These are phyloP conservation scores for Tetracentron sinense DNA, from an alignment of 164 flowering plant species.

Conservation along the genomic window DNA sequence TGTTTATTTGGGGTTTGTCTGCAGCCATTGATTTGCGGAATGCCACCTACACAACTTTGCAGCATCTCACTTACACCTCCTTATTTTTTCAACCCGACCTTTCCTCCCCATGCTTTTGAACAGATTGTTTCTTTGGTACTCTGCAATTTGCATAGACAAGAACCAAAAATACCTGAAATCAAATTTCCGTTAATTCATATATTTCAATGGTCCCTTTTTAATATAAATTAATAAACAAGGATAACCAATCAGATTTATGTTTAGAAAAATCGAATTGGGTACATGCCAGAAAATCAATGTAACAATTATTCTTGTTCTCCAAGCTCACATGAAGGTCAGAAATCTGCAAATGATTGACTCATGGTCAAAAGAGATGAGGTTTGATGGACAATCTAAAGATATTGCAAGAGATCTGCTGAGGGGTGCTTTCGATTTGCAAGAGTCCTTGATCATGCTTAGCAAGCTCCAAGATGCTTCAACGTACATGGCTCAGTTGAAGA, in stretches of 20 bases:
- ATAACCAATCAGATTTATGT: background rate
- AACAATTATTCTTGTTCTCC: constrained; percentile 7
- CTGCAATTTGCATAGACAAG: constrained; percentile 8
- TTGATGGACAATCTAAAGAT: constrained; percentile 39
- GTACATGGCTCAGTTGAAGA: constrained; percentile 38
- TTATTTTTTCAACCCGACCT: too few species aligned
- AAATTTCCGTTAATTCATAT: background rate
- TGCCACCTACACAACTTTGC: too few species aligned
- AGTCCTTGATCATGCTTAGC: constrained; percentile 64
- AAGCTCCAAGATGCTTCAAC: constrained; percentile 67
- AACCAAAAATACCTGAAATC: background rate
- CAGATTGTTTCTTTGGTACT: background rate
- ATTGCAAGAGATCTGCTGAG: constrained; percentile 62
- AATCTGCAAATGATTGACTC: constrained; percentile 35
- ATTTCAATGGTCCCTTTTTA: background rate
- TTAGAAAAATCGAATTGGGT: background rate
- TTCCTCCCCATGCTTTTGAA: background rate
- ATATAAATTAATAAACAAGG: background rate
- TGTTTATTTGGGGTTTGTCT: too few species aligned
- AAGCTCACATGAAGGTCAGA: constrained; percentile 11
- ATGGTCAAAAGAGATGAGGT: constrained; percentile 46
- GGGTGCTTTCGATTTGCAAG: constrained; percentile 85
- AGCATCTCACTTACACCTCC: too few species aligned
- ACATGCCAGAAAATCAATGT: constrained; percentile 7
- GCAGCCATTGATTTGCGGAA: too few species aligned